Conservation (phyloP, 768 basidiomycete genomes). For the Naganishia friedmannii region DNA sequence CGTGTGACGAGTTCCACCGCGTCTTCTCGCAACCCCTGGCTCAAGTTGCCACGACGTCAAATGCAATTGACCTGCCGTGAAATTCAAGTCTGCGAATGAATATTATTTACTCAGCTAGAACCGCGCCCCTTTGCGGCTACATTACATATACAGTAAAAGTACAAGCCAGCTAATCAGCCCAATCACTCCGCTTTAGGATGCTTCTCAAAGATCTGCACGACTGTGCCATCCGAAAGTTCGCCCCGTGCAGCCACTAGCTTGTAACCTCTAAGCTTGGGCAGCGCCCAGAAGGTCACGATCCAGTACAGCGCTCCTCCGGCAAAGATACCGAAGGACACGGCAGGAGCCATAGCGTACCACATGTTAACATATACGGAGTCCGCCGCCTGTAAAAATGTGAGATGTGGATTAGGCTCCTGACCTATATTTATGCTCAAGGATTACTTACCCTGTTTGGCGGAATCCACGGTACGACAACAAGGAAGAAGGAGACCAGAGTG, state of each 20-base stretch:
- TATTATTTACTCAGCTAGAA: too few relatives aligned
- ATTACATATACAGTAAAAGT: neutral
- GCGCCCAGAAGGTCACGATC: constrained; percentile 12
- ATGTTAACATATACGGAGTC: constrained; percentile 24
- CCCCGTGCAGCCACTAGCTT: constrained; percentile 1
- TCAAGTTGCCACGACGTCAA: too few relatives aligned
- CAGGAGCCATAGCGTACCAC: constrained; percentile 29
- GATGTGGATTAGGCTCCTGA: neutral
- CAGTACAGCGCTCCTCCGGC: constrained; percentile 18
- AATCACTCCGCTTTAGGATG: constrained; percentile 19
- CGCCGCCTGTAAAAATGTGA: neutral
- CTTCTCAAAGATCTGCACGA: constrained; percentile 9
- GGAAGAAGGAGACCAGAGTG: constrained; percentile 27
- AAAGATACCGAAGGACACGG: constrained; percentile 26
- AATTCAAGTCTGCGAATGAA: too few relatives aligned
- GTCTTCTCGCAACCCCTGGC: too few relatives aligned
- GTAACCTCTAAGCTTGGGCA: constrained; percentile 13
- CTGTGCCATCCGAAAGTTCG: constrained; percentile 18
- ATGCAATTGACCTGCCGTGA: too few relatives aligned
- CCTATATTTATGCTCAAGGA: neutral
- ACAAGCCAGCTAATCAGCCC: neutral
- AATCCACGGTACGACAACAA: constrained; percentile 33
- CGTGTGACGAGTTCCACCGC: too few relatives aligned
- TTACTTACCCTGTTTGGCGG: constrained; percentile 28
- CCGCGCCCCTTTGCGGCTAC: neutral